Conservation (phyloP, 257 asterid species). For the Coffea eugenioides region DNA sequence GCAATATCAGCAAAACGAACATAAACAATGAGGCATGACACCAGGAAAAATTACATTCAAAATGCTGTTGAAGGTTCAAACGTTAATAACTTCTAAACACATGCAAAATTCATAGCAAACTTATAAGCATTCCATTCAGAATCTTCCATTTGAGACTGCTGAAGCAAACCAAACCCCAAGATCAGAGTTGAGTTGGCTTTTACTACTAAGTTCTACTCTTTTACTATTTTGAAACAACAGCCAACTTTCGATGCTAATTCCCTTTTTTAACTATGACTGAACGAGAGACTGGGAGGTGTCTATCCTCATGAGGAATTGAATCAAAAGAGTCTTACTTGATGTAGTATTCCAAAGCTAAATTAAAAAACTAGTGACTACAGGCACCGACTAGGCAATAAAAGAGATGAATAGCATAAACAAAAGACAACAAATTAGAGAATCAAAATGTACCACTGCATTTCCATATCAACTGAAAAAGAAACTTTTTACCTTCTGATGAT, state of each 20-base stretch:
- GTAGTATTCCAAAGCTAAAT: not conserved
- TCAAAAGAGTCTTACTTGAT: not conserved
- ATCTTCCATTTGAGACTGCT: not conserved
- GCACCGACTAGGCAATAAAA: not conserved
- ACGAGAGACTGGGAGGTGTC: not conserved
- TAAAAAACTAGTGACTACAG: not conserved
- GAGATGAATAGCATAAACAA: not conserved
- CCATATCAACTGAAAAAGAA: not conserved
- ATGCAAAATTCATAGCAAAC: not conserved
- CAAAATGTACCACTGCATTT: not conserved
- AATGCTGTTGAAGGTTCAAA: not conserved
- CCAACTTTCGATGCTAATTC: no score
- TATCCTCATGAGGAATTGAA: not conserved
- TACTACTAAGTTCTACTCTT: not conserved
- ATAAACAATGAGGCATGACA: not conserved
- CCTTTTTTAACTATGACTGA: not conserved
- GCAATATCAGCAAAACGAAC: not conserved
- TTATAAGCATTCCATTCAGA: not conserved
- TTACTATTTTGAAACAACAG: not conserved
- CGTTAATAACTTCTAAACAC: not conserved
- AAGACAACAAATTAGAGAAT: not conserved
- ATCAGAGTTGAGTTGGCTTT: not conserved
- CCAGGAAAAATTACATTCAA: not conserved
- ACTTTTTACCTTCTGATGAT: conserved; percentile 69
- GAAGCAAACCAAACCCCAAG: not conserved